Evolutionary conservation across 2,329 filamentous ascomycete species (phyloP).

Genomic region (Cyphellophora attinorum): DNA sequence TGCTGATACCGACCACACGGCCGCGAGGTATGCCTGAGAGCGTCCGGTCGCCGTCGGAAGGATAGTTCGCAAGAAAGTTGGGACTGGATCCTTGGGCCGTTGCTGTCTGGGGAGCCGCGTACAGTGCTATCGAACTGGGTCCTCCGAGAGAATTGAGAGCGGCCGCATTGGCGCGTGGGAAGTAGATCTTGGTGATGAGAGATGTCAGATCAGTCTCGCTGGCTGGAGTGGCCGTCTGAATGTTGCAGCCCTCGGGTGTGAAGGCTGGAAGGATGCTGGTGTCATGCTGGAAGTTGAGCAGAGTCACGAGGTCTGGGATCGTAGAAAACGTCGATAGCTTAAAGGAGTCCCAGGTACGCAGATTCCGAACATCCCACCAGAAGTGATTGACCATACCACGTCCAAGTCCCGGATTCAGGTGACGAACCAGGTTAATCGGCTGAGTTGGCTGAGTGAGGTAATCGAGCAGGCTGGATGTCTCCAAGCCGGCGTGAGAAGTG

Average conservation of each 20-base stretch:
- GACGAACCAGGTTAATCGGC: slow-evolving; percentile 70
- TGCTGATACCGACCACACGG: slow-evolving; percentile 74
- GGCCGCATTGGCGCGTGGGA: slow-evolving; percentile 78
- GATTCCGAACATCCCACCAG: slow-evolving; percentile 91
- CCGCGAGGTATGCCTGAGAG: slow-evolving; percentile 43
- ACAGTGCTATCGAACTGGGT: slow-evolving; percentile 45
- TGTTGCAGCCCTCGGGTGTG: slow-evolving; percentile 22
- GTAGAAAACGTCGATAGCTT: slow-evolving; percentile 60
- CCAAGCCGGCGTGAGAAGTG: slow-evolving; percentile 14
- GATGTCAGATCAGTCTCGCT: slow-evolving; percentile 67
- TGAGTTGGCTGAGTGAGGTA: slow-evolving; percentile 77
- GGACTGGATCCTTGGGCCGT: slow-evolving; percentile 31
- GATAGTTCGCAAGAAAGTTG: slow-evolving; percentile 45
- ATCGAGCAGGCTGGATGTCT: slow-evolving; percentile 60
- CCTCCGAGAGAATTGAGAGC: slow-evolving; percentile 62
- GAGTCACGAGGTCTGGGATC: slow-evolving; percentile 61
- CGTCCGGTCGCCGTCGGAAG: slow-evolving; percentile 39
- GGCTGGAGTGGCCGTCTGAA: slow-evolving; percentile 58
- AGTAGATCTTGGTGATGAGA: slow-evolving; percentile 69
- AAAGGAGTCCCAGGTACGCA: slow-evolving; percentile 76
- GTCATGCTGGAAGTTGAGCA: slow-evolving; percentile 62
- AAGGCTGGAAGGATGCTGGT: slow-evolving; percentile 52
- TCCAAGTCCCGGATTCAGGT: slow-evolving; percentile 59
- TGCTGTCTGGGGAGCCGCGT: slow-evolving; percentile 24
- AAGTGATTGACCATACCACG: slow-evolving; percentile 68